phyloP scores from a whole-genome alignment of 2,329 filamentous ascomycete genomes.

The Xylogone sp. region DNA sequence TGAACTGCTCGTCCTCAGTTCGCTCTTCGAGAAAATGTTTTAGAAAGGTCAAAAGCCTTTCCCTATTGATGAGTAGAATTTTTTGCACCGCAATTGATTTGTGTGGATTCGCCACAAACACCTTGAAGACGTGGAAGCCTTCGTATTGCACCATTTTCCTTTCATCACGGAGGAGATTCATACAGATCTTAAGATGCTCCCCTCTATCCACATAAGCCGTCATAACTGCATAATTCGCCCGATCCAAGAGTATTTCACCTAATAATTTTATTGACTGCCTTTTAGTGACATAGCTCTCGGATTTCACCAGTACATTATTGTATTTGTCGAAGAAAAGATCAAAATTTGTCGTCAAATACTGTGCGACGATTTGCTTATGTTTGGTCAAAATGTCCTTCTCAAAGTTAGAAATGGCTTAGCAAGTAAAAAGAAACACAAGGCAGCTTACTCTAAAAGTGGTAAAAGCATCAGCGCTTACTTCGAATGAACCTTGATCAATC shows the following conservation, averaged over 20 bases:
- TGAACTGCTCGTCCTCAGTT: slow-evolving; percentile 97
- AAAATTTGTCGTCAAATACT: slow-evolving; percentile 86
- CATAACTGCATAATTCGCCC: slow-evolving; percentile 98
- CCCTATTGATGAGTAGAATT: slow-evolving; percentile 93
- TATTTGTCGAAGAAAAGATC: slow-evolving; percentile 90
- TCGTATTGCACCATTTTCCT: slow-evolving; percentile 99
- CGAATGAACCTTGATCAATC: slow-evolving; percentile 95
- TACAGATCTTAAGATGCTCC: slow-evolving; percentile 95
- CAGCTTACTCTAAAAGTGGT: slow-evolving; percentile 83
- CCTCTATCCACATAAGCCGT: slow-evolving; percentile 93
- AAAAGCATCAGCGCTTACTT: slow-evolving; percentile 95
- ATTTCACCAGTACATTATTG: slow-evolving; percentile 83
- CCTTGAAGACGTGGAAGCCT: slow-evolving; percentile 98
- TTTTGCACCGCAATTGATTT: slow-evolving; percentile 96
- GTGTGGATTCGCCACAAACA: slow-evolving; percentile 97
- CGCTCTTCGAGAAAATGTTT: slow-evolving; percentile 90
- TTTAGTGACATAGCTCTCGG: slow-evolving; percentile 95
- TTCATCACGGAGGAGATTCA: slow-evolving; percentile 94
- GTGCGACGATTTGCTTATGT: slow-evolving; percentile 86
- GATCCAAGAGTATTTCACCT: slow-evolving; percentile 89
- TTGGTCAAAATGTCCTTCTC: slow-evolving; percentile 83
- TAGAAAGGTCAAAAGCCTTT: slow-evolving; percentile 83
- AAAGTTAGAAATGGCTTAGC: not conserved
- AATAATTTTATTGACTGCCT: slow-evolving; percentile 96
- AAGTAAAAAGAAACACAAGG: not conserved